Conservation (phyloP, 805 yeast genomes). For the Barnettozyma sucrosica region DNA sequence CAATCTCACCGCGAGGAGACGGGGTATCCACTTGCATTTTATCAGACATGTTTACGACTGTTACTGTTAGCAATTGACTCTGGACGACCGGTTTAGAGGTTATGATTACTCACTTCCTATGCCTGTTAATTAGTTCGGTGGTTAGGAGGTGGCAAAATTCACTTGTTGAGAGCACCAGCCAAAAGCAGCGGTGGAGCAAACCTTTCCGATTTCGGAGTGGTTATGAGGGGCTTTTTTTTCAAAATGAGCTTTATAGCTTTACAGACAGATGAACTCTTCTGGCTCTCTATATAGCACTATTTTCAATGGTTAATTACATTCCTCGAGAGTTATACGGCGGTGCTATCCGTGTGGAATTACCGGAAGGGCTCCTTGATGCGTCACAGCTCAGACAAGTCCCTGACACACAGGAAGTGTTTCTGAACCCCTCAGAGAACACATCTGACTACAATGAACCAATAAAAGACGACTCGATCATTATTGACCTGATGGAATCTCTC, state of each 20-base stretch:
- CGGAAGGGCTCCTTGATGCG: constrained; percentile 65
- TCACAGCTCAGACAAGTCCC: constrained; percentile 78
- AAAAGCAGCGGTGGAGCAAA: not conserved
- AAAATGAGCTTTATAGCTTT: no score
- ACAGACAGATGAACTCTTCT: not conserved
- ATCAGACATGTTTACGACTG: constrained; percentile 22
- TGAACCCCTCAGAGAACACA: constrained; percentile 34
- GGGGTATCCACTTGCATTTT: constrained; percentile 41
- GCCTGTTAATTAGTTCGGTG: not conserved
- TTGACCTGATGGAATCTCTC: constrained; percentile 57
- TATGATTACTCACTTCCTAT: not conserved
- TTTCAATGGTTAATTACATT: constrained; percentile 5
- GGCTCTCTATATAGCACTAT: not conserved
- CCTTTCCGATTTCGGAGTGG: not conserved
- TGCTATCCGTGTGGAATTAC: constrained; percentile 57
- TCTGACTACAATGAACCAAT: constrained; percentile 30
- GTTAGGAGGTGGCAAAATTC: not conserved
- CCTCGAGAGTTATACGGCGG: constrained; percentile 69
- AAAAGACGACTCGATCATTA: constrained; percentile 50
- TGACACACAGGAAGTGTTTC: constrained; percentile 89
- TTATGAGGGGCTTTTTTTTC: not conserved
- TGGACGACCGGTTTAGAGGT: not conserved
- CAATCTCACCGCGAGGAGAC: constrained; percentile 48
- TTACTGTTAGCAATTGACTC: not conserved
- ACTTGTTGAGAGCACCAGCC: not conserved